These are phyloP conservation scores for Aspergillus caelatus DNA, from an alignment of 2,329 filamentous ascomycete genomes.

Conservation along the genomic window DNA sequence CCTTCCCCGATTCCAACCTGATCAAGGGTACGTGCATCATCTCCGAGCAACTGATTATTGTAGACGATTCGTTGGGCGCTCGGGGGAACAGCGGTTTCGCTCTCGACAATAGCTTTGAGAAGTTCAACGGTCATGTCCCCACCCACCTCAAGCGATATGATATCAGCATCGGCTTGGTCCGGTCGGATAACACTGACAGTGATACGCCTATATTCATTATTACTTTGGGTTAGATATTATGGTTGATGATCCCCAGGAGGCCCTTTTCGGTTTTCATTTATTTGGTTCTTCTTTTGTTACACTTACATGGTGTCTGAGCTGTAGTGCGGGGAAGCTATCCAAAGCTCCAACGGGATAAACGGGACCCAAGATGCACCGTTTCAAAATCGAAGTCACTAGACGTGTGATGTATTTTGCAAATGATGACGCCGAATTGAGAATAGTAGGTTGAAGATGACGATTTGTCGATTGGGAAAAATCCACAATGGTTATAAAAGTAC, in stretches of 20 bases:
- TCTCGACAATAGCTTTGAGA: conserved; percentile 84
- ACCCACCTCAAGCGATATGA: conserved; percentile 80
- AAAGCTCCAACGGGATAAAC: background rate
- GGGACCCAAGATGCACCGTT: background rate
- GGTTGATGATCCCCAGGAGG: conserved; percentile 3
- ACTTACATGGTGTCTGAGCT: conserved; percentile 25
- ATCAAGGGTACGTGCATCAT: conserved; percentile 79
- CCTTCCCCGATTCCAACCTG: conserved; percentile 80
- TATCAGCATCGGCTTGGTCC: conserved; percentile 70
- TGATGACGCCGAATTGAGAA: background rate
- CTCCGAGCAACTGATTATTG: conserved; percentile 78
- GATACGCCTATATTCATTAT: conserved; percentile 67
- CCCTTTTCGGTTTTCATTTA: background rate
- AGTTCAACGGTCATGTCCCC: conserved; percentile 80
- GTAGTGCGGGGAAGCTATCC: conserved; percentile 24
- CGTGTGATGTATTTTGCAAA: background rate
- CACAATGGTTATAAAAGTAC: conserved; percentile 1
- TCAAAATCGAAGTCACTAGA: background rate
- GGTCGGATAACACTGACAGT: conserved; percentile 82
- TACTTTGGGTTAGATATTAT: background rate
- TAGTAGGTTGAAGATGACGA: background rate
- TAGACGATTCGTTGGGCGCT: conserved; percentile 82
- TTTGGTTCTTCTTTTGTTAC: background rate
- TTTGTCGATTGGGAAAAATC: background rate
- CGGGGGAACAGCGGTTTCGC: conserved; percentile 74